Conservation (phyloP, 345 rosid genomes). For the Aethionema arabicum region DNA sequence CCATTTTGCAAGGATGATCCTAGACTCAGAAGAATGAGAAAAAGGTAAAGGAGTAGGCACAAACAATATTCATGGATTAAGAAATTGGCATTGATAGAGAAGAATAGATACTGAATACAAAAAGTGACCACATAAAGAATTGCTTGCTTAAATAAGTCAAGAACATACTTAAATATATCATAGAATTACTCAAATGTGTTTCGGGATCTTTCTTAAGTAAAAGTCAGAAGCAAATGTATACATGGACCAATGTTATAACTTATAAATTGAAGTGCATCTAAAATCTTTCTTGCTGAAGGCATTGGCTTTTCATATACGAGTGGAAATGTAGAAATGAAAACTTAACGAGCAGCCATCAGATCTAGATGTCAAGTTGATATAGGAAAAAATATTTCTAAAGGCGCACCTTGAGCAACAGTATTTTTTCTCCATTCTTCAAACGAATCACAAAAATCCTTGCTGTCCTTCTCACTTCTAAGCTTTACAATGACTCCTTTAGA, state of each 20-base stretch:
- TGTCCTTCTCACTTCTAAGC: constrained; percentile 74
- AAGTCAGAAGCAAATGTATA: not conserved
- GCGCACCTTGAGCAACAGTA: constrained; percentile 58
- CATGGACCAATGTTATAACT: constrained; percentile 5
- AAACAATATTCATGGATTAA: constrained; percentile 11
- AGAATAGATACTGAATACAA: constrained; percentile 12
- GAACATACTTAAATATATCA: not conserved
- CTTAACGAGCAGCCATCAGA: not conserved
- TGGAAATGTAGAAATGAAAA: not conserved
- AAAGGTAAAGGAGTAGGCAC: constrained; percentile 25
- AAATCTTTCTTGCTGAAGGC: not conserved
- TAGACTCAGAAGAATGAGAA: constrained; percentile 34
- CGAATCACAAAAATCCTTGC: constrained; percentile 70
- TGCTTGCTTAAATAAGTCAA: constrained; percentile 1
- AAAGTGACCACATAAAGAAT: constrained; percentile 3
- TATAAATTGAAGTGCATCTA: not conserved
- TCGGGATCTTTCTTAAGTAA: not conserved
- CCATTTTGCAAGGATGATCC: constrained; percentile 55
- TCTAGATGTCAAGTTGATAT: not conserved
- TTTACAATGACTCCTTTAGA: constrained; percentile 61
- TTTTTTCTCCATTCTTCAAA: constrained; percentile 83
- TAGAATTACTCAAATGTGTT: not conserved
- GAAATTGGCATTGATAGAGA: not conserved
- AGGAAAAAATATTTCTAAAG: constrained; percentile 32
- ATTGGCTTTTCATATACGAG: not conserved